phyloP scores from a whole-genome alignment of 768 basidiomycete species.

The Pleurotus giganteus region DNA sequence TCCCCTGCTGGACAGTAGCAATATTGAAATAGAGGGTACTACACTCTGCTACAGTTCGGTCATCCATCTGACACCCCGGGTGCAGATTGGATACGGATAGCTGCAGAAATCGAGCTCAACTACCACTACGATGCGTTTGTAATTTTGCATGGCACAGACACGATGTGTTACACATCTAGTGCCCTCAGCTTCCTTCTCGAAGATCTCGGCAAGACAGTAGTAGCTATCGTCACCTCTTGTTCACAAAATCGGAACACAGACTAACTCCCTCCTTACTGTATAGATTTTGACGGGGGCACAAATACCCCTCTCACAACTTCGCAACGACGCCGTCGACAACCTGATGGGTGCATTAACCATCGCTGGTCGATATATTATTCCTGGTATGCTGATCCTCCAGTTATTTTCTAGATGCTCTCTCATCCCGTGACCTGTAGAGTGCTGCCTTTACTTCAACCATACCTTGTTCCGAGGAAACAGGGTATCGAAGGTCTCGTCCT shows the following conservation, averaged over 20 bases:
- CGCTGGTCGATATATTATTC: conserved; percentile 89
- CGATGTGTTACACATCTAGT: conserved; percentile 87
- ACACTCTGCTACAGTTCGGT: conserved; percentile 3
- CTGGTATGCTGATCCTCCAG: conserved; percentile 48
- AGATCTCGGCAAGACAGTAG: conserved; percentile 90
- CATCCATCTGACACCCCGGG: conserved; percentile 6
- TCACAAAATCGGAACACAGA: neutral
- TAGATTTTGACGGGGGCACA: conserved; percentile 92
- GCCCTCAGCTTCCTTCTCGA: conserved; percentile 90
- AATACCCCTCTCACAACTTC: conserved; percentile 85
- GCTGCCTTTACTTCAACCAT: conserved; percentile 88
- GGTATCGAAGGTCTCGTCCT: conserved; percentile 79
- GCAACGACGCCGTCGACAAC: conserved; percentile 96
- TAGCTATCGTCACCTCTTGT: conserved; percentile 27
- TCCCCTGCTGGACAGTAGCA: conserved; percentile 85
- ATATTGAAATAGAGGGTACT: conserved; percentile 77
- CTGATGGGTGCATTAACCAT: conserved; percentile 85
- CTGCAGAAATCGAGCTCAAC: conserved; percentile 91
- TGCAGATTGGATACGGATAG: conserved; percentile 86
- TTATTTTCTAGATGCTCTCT: neutral
- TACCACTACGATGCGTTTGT: conserved; percentile 92
- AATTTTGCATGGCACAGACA: conserved; percentile 88
- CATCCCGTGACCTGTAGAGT: conserved; percentile 46
- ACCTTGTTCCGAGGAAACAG: conserved; percentile 84
- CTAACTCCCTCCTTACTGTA: neutral